These are phyloP conservation scores for Phyllosticta citriasiana DNA, from an alignment of 2,329 filamentous ascomycete genomes.

Conservation along the genomic window DNA sequence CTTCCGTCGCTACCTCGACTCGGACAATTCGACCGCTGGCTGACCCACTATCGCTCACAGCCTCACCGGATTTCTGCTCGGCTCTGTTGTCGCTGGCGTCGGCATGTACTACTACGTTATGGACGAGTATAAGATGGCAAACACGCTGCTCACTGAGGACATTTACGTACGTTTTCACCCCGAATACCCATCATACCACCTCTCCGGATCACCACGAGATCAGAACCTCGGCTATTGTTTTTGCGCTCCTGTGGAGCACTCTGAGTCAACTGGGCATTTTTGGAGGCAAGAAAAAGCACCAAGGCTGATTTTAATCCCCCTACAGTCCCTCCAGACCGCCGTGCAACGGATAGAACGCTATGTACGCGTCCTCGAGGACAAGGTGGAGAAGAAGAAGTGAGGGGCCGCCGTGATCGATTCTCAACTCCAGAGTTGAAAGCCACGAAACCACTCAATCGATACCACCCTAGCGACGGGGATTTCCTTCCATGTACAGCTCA, in stretches of 20 bases:
- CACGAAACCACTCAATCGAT: neutral
- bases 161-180: constrained; percentile 66
- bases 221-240: neutral
- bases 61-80: constrained; percentile 83
- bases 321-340: constrained; percentile 72
- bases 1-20: neutral
- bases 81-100: constrained; percentile 66
- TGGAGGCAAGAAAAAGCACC: neutral
- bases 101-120: constrained; percentile 88
- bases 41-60: constrained; percentile 36
- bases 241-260: neutral
- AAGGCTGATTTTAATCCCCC: constrained; percentile 1
- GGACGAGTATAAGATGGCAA: constrained; percentile 86
- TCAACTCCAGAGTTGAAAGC: constrained; percentile 18
- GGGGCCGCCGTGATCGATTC: neutral
- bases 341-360: constrained; percentile 81
- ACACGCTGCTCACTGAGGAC: constrained; percentile 87
- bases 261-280: neutral
- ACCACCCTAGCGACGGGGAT: neutral
- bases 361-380: constrained; percentile 71
- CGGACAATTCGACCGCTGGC: neutral
- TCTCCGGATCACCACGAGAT: neutral
- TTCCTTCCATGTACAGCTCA: neutral
- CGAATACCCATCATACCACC: neutral
- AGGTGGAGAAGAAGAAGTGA: constrained; percentile 43